Evolutionary conservation across 2,329 filamentous ascomycete genomes (phyloP), one percentile per base, ranked within the genome.

Genomic region (Aspergillus fijiensis): DNA sequence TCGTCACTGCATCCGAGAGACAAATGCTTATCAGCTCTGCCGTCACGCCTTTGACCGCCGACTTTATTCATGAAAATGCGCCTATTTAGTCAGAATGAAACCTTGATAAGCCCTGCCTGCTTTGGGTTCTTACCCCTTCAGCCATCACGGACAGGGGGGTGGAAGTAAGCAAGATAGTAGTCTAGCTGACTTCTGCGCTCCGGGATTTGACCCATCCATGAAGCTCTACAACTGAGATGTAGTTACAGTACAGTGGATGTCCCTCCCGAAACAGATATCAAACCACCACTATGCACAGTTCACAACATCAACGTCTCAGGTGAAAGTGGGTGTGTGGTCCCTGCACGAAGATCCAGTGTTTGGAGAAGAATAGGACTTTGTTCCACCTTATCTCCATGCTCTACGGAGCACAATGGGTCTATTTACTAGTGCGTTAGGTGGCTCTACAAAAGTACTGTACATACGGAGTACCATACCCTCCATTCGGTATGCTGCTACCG

Each of bases 51-150:
- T 33, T 48, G 53, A 55, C 53, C 49, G 27, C 29, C 9, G 48
- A 33, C 16, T 49, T 55, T 55, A 55, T 31, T 55, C 53, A 55
- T 55, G 53, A 21, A 25, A 55, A 49, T 55, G 42, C 53, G 42
- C 19, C 29, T 27, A 35, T 55, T 55, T 55, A 49, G 53, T 55
- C 53, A 55, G 25, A 31, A 9, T 35, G 33, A 6, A 7, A 14
- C 53, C 53, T 12, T 48, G 53, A 55, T 55, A 55, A 55, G 53
- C 52, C 52, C 21, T 29, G 25, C n/a, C 27, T 29, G 7, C 27
- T 29, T 29, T 9, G 27, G 27, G 27, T 29, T 29, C 27, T 29
- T 29, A 35, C 33, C 11, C 33, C 33, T 6, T 16, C 33, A 16
- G 33, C 33, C 11, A 35, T 35, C 33, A 35, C 14, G 14, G 33